Percentiles rank a stretch among this genome's conserved stretches.
Evolutionary conservation across 768 basidiomycete species (phyloP).

Genomic region (Boletellus emodensis): DNA sequence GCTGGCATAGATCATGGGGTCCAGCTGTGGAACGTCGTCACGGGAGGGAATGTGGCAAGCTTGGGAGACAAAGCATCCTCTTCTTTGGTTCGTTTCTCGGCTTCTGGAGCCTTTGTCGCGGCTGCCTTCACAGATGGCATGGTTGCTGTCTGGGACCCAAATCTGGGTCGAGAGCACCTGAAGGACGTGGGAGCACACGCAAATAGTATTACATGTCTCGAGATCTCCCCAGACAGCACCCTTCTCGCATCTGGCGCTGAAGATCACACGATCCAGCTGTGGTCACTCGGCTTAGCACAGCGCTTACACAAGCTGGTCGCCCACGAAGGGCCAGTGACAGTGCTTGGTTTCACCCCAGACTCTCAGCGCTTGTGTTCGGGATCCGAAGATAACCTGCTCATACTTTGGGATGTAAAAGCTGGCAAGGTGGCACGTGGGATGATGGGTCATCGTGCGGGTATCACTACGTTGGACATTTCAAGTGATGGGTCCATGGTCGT

Average conservation of each 20-base stretch:
- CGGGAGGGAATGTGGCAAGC: constrained; percentile 19
- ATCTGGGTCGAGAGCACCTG: constrained; percentile 14
- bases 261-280: constrained; percentile 17
- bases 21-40: constrained; percentile 21
- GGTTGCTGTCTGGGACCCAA: constrained; percentile 20
- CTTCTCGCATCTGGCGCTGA: constrained; percentile 19
- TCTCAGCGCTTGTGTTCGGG: constrained; percentile 20
- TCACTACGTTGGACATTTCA: constrained; percentile 20
- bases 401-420: constrained; percentile 19
- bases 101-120: constrained; percentile 18
- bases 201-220: constrained; percentile 16
- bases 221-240: constrained; percentile 13
- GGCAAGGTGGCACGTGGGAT: constrained; percentile 15
- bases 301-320: constrained; percentile 4
- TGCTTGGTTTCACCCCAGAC: constrained; percentile 20
- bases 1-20: constrained; percentile 13
- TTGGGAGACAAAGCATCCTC: constrained; percentile 12
- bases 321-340: constrained; percentile 16
- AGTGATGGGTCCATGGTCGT: constrained; percentile 12
- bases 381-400: constrained; percentile 18
- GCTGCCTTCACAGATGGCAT: constrained; percentile 16
- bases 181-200: constrained; percentile 12
- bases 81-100: constrained; percentile 16
- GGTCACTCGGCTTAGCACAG: constrained; percentile 16
- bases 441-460: constrained; percentile 17